Base-by-base conservation (phyloP, 345 rosid genomes). In the Draba incana region DNA sequence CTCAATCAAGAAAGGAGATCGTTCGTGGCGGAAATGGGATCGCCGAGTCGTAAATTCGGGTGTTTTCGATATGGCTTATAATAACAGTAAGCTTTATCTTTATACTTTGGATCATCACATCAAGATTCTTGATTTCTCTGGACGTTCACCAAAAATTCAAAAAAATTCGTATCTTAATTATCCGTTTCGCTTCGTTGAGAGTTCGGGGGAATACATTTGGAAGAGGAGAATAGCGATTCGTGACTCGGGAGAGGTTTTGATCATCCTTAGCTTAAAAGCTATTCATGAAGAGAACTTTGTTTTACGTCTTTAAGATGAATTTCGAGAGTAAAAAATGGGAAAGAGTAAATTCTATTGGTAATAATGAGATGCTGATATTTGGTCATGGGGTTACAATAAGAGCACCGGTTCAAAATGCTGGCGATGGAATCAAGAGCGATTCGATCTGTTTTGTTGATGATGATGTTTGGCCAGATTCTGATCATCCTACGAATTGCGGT, bases 351-450 rank as follows among this genome's bases (percentile, higher is more conserved):
- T 37, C 46, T 12, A 64, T 49, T 23, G 57, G 68, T 20, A 47
- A 64, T 35, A 35, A 35, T 37, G 56, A 63, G 68, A 49, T 63
- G 68, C 3, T 63, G 8, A 44, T 49, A 3, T 25, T 50, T 39
- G 39, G 15, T 25, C 28, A 39, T 51, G 50, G 39, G 2, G 15
- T 24, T 50, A 64, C 49, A n/a, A 4, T 50, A 39, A 49, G 28
- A 45, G n/a, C 48, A 7, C 58, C 15, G 6, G 6, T 38, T 46
- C 3, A 12, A 47, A 31, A 47, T 47, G 1, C 33, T 49, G 68
- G 25, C 37, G 38, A 50, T 37, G 57, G 25, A 23, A 5, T 51
- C 38, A 38, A 64, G 59, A 64, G 41, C 23, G 49, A 2, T 64
- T 39, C 49, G 8, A 64, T 64, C 25, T 64, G 10, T 48, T 35